These are phyloP conservation scores for Solanum pimpinellifolium DNA, from an alignment of 257 asterid genomes.

Conservation along the genomic window DNA sequence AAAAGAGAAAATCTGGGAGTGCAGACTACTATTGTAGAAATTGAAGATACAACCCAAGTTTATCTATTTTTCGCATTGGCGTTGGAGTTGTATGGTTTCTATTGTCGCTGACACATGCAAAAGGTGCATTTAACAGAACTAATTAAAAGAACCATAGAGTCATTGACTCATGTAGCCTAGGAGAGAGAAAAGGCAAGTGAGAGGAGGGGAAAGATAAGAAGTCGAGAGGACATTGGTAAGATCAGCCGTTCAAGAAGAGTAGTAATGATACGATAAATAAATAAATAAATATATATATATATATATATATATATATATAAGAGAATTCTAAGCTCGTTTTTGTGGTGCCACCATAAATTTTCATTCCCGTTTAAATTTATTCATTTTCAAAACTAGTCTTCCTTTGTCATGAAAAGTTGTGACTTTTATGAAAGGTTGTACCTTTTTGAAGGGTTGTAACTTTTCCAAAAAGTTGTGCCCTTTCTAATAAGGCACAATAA, in stretches of 20 bases:
- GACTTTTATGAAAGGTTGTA: too few relatives aligned
- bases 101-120: neutral
- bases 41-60: neutral
- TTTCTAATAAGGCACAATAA: too few relatives aligned
- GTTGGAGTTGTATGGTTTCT: neutral
- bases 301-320: too few relatives aligned
- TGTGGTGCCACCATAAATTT: too few relatives aligned
- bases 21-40: neutral
- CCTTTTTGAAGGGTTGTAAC: too few relatives aligned
- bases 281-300: too few relatives aligned
- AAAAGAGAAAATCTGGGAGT: neutral
- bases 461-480: too few relatives aligned
- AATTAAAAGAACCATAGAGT: neutral
- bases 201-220: neutral
- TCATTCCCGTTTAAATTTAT: too few relatives aligned
- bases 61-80: neutral
- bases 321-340: too few relatives aligned
- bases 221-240: neutral
- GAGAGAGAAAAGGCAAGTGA: neutral
- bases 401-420: too few relatives aligned
- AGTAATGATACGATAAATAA: neutral
- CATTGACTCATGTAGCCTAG: neutral
- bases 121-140: neutral
- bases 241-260: neutral
- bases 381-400: too few relatives aligned